Evolutionary conservation across 2,329 filamentous ascomycete genomes (phyloP), one percentile per base, ranked within the genome.

Genomic region (Exophiala mesophila): DNA sequence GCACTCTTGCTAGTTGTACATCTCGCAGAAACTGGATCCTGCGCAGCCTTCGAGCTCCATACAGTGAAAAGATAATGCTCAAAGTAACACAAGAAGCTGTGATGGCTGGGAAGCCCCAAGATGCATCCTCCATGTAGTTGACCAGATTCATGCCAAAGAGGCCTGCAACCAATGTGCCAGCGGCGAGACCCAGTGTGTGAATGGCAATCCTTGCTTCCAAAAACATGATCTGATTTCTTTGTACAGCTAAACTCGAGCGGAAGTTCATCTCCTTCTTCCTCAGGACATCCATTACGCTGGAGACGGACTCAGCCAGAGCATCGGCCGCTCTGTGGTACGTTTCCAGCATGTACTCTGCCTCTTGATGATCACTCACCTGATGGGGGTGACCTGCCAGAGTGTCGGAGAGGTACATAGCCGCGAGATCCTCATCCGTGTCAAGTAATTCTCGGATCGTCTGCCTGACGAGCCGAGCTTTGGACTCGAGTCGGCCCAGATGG

Each of bases 141-240:
- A 63, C 42, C 6, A 64, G 55, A 43, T 66, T 66, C 63, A 65
- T 65, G 2, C 62, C 63, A 41, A 62, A 62, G 13, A 59, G 51
- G 1, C 63, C 63, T 0, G 62, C 60, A 10, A 64, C 55, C 18
- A 65, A 52, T 0, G 63, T 66, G 1, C 58, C 59, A n/a, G 53
- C 53, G 0, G 60, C 59, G n/a, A 66, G 48, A 3, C 57, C 59
- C 4, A 65, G 45, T 55, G 64, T 64, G 37, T 58, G 51, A 23
- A 65, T 63, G 48, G 63, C 61, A 19, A 66, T 51, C 47, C 60
- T 57, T 5, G 60, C 59, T 39, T 65, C 62, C 8, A 66, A 55
- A 3, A 65, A 54, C 59, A 66, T 62, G 47, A 66, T 65, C 43
- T 65, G 62, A 33, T 66, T 66, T 3, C 62, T 57, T 23, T 60